These are phyloP conservation scores for Marchantia paleacea DNA, from an alignment of 225 moss, liverwort and hornwort genomes.

Conservation along the genomic window DNA sequence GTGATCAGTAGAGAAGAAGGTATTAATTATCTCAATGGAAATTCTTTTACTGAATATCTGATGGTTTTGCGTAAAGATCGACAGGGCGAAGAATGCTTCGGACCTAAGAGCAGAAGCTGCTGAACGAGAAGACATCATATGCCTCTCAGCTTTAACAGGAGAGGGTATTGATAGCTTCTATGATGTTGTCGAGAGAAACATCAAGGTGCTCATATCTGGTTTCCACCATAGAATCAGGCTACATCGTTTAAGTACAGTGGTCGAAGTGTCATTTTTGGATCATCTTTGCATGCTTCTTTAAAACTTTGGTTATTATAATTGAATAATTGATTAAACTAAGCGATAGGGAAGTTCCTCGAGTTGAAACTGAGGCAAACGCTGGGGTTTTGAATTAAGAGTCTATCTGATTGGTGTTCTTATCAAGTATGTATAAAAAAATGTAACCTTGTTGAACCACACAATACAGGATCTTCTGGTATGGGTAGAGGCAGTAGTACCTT, in stretches of 20 bases:
- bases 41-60: too few species aligned
- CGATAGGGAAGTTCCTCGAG: neutral
- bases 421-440: neutral
- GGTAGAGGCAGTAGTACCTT: slow-evolving; percentile 85
- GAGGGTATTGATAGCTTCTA: slow-evolving; percentile 78
- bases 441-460: neutral
- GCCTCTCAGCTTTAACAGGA: slow-evolving; percentile 89
- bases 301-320: too few species aligned
- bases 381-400: too few species aligned
- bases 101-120: slow-evolving; percentile 59
- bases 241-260: neutral
- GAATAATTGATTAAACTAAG: too few species aligned
- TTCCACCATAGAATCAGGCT: neutral
- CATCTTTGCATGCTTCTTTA: too few species aligned
- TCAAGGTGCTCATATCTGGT: slow-evolving; percentile 50
- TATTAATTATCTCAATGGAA: too few species aligned
- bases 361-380: neutral
- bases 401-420: too few species aligned
- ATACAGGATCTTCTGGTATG: slow-evolving; percentile 87
- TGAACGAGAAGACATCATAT: slow-evolving; percentile 61
- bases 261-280: neutral
- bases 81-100: slow-evolving; percentile 68
- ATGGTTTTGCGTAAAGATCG: slow-evolving; percentile 45
- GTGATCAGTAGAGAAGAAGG: too few species aligned
- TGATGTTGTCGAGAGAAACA: slow-evolving; percentile 64